Conservation (phyloP, 2,329 filamentous ascomycete species). For the Exserohilum rostratum region DNA sequence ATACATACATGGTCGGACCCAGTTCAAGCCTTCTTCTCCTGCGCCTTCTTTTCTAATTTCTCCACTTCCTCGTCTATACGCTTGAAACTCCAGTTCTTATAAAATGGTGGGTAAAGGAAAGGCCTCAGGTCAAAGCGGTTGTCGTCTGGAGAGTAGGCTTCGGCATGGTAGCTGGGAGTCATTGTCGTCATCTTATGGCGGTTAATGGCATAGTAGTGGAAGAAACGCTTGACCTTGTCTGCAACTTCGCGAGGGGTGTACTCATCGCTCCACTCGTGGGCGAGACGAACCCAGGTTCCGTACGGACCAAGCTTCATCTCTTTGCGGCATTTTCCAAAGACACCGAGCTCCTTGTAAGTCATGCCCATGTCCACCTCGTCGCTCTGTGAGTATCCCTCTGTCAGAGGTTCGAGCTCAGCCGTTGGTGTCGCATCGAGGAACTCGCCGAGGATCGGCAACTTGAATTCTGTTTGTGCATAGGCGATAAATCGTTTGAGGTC, state of each 20-base stretch:
- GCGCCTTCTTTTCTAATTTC: constrained; percentile 31
- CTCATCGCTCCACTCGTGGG: constrained; percentile 57
- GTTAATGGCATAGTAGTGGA: constrained; percentile 36
- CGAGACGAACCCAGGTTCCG: constrained; percentile 60
- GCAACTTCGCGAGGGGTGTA: constrained; percentile 53
- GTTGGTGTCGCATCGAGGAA: constrained; percentile 63
- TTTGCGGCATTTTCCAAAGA: constrained; percentile 62
- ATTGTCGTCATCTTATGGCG: constrained; percentile 35
- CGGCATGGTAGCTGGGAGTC: constrained; percentile 43
- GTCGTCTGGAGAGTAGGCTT: constrained; percentile 61
- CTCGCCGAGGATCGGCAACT: constrained; percentile 67
- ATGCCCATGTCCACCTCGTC: constrained; percentile 62
- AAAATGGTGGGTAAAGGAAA: constrained; percentile 53
- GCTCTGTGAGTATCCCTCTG: constrained; percentile 57
- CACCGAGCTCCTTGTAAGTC: constrained; percentile 59
- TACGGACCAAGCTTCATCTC: constrained; percentile 56
- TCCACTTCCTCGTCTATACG: constrained; percentile 47
- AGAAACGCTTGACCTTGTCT: constrained; percentile 54
- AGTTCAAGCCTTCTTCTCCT: neutral
- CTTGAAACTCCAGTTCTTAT: constrained; percentile 45
- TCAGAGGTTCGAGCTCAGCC: constrained; percentile 66
- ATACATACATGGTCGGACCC: neutral
- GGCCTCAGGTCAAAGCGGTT: constrained; percentile 61
- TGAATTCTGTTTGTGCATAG: constrained; percentile 61
- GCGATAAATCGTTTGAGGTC: constrained; percentile 74